Conservation (phyloP, 1,284 basidiomycete genomes). For the Cutaneotrichosporon mucoides region DNA sequence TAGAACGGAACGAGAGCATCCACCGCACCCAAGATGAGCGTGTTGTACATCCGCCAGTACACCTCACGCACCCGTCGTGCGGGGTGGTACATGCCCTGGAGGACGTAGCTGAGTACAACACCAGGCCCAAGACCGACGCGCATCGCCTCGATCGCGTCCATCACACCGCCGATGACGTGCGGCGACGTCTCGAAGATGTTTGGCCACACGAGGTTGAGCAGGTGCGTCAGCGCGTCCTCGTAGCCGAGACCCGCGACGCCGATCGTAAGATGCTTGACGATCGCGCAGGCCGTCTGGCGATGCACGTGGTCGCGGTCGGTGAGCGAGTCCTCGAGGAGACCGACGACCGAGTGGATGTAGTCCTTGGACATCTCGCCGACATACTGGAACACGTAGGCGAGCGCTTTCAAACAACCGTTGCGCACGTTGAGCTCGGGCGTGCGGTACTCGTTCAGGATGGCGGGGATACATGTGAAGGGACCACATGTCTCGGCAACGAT, state of each 20-base stretch:
- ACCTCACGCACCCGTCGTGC: conserved; percentile 94
- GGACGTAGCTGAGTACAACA: conserved; percentile 67
- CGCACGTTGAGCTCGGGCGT: conserved; percentile 97
- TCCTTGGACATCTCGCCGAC: conserved; percentile 99
- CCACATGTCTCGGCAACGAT: conserved; percentile 97
- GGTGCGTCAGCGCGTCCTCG: conserved; percentile 94
- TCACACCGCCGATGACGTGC: conserved; percentile 94
- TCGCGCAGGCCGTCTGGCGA: conserved; percentile 96
- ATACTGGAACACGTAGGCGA: conserved; percentile 99
- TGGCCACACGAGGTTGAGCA: conserved; percentile 99
- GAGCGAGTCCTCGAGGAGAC: conserved; percentile 94
- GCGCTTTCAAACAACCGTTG: conserved; percentile 97
- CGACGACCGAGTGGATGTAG: conserved; percentile 95
- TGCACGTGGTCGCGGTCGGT: conserved; percentile 98
- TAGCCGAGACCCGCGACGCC: conserved; percentile 96
- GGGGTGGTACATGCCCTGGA: conserved; percentile 93
- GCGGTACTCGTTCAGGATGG: conserved; percentile 97
- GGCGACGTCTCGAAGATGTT: conserved; percentile 98
- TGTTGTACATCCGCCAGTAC: conserved; percentile 87
- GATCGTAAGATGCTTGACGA: conserved; percentile 96
- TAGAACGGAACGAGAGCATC: conserved; percentile 94
- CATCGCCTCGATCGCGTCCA: conserved; percentile 97
- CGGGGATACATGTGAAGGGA: conserved; percentile 98
- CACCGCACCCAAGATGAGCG: conserved; percentile 78
- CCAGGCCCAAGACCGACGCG: conserved; percentile 92